Evolutionary conservation across 2,329 filamentous ascomycete species (phyloP).

Genomic region (Fusarium humuli): DNA sequence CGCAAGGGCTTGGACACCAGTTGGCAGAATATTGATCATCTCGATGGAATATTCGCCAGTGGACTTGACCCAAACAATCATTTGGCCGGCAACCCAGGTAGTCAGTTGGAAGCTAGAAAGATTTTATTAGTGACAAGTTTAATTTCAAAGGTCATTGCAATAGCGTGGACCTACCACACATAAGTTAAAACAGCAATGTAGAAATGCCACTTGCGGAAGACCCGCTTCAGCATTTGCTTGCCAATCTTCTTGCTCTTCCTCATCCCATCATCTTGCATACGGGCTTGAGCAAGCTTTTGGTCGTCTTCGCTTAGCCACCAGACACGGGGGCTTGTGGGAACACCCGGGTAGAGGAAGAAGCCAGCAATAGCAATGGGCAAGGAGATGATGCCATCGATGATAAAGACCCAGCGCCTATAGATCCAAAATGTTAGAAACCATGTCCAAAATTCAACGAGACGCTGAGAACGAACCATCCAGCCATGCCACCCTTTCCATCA

Average conservation of each 20-base stretch:
- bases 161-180: constrained; percentile 23
- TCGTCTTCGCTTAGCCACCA: constrained; percentile 46
- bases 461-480: constrained; percentile 23
- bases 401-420: constrained; percentile 49
- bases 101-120: constrained; percentile 33
- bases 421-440: background rate
- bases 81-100: constrained; percentile 42
- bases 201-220: constrained; percentile 46
- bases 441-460: background rate
- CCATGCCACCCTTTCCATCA: constrained; percentile 33
- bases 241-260: constrained; percentile 40
- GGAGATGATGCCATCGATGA: constrained; percentile 52
- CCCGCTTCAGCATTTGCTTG: constrained; percentile 43
- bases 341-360: constrained; percentile 46
- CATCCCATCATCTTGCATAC: constrained; percentile 43
- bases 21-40: constrained; percentile 45
- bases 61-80: constrained; percentile 45
- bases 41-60: constrained; percentile 36
- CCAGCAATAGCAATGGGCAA: constrained; percentile 33
- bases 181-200: constrained; percentile 44
- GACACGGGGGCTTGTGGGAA: constrained; percentile 40
- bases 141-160: background rate
- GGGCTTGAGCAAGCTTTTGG: constrained; percentile 42
- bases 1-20: constrained; percentile 43
- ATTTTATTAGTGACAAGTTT: background rate